A percentile compares a stretch with the other conserved stretches of the same genome.
Evolutionary conservation across 2,329 filamentous ascomycete species (phyloP).

Genomic region (Eutypella sp.): DNA sequence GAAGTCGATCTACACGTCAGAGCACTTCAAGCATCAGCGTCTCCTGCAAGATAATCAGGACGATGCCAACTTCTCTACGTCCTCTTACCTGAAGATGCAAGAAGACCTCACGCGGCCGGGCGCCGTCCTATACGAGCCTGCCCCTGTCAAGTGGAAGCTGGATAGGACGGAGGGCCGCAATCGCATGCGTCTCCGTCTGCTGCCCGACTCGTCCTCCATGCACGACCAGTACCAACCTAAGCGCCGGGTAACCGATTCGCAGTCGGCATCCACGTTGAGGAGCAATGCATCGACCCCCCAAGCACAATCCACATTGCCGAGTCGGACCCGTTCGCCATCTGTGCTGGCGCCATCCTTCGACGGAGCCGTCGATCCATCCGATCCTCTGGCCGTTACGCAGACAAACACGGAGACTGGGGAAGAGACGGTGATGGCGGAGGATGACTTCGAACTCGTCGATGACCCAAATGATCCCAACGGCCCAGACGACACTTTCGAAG

Average conservation of each 20-base stretch:
- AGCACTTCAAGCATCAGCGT: slow-evolving; percentile 87
- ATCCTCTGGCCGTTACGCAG: slow-evolving; percentile 17
- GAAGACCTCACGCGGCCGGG: slow-evolving; percentile 73
- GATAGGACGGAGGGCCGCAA: slow-evolving; percentile 95
- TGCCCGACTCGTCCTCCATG: slow-evolving; percentile 68
- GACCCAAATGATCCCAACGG: slow-evolving; percentile 83
- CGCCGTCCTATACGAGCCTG: slow-evolving; percentile 67
- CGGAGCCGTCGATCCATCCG: slow-evolving; percentile 13
- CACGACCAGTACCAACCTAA: slow-evolving; percentile 82
- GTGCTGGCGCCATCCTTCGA: slow-evolving; percentile 17
- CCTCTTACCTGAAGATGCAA: slow-evolving; percentile 73
- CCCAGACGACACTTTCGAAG: slow-evolving; percentile 73
- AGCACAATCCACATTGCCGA: slow-evolving; percentile 8
- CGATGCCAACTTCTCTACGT: slow-evolving; percentile 71
- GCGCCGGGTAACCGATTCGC: slow-evolving; percentile 51
- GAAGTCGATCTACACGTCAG: slow-evolving; percentile 89
- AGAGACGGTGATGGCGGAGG: slow-evolving; percentile 54
- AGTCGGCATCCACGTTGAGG: slow-evolving; percentile 30
- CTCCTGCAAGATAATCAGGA: slow-evolving; percentile 91
- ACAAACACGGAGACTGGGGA: slow-evolving; percentile 20
- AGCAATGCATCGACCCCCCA: slow-evolving; percentile 18
- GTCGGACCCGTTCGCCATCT: slow-evolving; percentile 12
- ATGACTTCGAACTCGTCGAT: slow-evolving; percentile 94
- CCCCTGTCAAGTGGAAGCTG: slow-evolving; percentile 75
- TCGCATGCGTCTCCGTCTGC: slow-evolving; percentile 82